Base-by-base conservation (phyloP, 345 rosid genomes). In the Hypericum perforatum region DNA sequence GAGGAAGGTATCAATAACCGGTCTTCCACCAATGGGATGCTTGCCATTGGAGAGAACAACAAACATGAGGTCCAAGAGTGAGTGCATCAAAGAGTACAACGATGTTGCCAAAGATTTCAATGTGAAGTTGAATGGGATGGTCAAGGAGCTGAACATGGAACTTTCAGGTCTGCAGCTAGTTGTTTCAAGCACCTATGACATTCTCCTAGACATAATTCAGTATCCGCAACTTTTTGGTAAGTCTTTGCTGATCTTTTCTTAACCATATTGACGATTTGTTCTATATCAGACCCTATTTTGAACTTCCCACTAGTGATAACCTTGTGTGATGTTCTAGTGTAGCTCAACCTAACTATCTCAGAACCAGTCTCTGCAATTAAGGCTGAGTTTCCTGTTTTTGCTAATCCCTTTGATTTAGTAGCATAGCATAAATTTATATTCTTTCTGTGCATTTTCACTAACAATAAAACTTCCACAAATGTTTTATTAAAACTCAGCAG, bases 11-110 rank as follows among this genome's bases (percentile, higher is more conserved):
- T 41, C 78, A 9, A 40, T 75, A n/a, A 22, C 64, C 0, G 92
- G 95, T 39, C 74, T 89, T 56, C 74, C 84, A 58, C 97, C 95
- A 5, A 76, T 89, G 76, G 95, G 97, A 49, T 89, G 97, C 66
- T 68, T 89, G 56, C 95, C 95, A 3, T 42, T 89, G 55, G 92
- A 89, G 66, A 76, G 95, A 73, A 66, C 92, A 7, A 76, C 79
- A n/a, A 78, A 78, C 51, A 22, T 83, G 16, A 58, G 71, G 15
- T 60, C 44, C 3, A 72, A 74, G 29, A 68, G 81, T 58, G 63
- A 50, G 7, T 89, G 97, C 12, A 49, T 64, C 0, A 70, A 75
- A 61, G 76, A 89, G 66, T 81, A 81, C 57, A 83, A 89, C 51
- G 50, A 46, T 32, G 95, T 75, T 41, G 85, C 97, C 39, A 51